Percentiles rank a stretch among this genome's conserved stretches.
These are phyloP conservation scores for Mortierella sp. DNA, from an alignment of 371 early-diverging fungal genomes.

Conservation along the genomic window DNA sequence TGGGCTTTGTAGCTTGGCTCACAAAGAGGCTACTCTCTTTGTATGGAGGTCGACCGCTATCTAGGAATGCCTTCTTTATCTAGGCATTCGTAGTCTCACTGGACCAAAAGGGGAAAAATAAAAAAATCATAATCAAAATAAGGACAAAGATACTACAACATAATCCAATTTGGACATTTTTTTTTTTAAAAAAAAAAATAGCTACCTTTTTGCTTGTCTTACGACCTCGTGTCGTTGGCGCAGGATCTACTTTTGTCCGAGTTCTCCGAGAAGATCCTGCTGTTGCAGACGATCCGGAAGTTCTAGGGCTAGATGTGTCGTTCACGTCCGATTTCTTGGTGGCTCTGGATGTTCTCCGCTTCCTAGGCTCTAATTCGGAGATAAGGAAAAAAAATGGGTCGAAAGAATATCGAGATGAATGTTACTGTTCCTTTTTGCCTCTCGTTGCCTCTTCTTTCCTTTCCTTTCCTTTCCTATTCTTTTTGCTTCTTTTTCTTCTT, in stretches of 20 bases:
- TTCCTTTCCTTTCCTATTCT: too few relatives aligned
- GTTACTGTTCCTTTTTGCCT: too few relatives aligned
- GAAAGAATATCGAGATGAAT: not conserved
- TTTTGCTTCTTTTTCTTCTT: too few relatives aligned
- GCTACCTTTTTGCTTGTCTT: slow-evolving; percentile 48
- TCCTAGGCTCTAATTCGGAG: slow-evolving; percentile 24
- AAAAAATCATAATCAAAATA: not conserved
- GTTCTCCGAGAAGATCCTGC: slow-evolving; percentile 34
- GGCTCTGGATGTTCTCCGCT: slow-evolving; percentile 35
- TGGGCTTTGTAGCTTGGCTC: too few relatives aligned
- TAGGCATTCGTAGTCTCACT: too few relatives aligned
- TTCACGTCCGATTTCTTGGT: slow-evolving; percentile 47
- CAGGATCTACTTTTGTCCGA: slow-evolving; percentile 40
- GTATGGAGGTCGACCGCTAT: too few relatives aligned
- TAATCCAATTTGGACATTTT: not conserved
- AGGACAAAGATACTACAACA: not conserved
- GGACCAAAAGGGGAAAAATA: too few relatives aligned
- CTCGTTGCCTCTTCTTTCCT: too few relatives aligned
- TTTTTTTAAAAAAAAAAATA: not conserved
- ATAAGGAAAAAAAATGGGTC: not conserved
- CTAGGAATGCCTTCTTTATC: too few relatives aligned
- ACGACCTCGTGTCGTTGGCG: slow-evolving; percentile 36
- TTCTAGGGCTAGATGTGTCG: slow-evolving; percentile 46
- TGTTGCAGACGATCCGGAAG: slow-evolving; percentile 10
- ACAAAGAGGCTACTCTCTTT: too few relatives aligned